Evolutionary conservation across 2,329 filamentous ascomycete species (phyloP), one percentile per base, ranked within the genome.

Genomic region (Chrysoporthe austroafricana): DNA sequence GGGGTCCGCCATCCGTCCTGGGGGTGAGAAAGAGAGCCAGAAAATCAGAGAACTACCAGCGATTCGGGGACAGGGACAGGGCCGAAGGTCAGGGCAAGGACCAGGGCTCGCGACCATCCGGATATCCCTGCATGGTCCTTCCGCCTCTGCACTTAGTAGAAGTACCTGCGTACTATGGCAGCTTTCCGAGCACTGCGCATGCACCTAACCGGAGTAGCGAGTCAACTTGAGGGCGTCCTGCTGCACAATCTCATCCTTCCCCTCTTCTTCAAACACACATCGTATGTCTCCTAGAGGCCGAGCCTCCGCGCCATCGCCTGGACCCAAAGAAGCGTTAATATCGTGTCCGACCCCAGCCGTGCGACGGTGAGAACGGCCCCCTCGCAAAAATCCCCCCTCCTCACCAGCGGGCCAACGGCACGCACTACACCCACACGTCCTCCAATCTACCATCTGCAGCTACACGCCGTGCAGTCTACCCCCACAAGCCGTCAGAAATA

Each of bases 401-500:
- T 26, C 48, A 9, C 36, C 36, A 9, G 36, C n/a, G 18, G 6
- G 26, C 26, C n/a, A n/a, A 21, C 46, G 18, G 6, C 44, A 46
- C 44, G 6, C 44, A 46, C 44, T 6, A 18, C 14, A 46, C 14
- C 14, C 44, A 48, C 46, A 6, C 46, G 13, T 46, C n/a, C 44
- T 46, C 8, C 21, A n/a, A 34, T 26, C 32, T 32, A 54, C 50
- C 50, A 16, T 32, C 26, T 26, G 16, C 50, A 13, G 21, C 26
- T 32, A 34, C 50, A 9, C 26, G 50, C 4, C 26, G 50, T 54
- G 13, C 26, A 14, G 9, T 34, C 32, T 26, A n/a, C 42, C 57
- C 57, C 36, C 42, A 44, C 57, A 60, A 60, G 57, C n/a, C 57
- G 57, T 43, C 57, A 60, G 57, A n/a, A 60, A 16, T 42, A 60